phyloP scores from a whole-genome alignment of 2,329 filamentous ascomycete species.

The Apiospora aurea region DNA sequence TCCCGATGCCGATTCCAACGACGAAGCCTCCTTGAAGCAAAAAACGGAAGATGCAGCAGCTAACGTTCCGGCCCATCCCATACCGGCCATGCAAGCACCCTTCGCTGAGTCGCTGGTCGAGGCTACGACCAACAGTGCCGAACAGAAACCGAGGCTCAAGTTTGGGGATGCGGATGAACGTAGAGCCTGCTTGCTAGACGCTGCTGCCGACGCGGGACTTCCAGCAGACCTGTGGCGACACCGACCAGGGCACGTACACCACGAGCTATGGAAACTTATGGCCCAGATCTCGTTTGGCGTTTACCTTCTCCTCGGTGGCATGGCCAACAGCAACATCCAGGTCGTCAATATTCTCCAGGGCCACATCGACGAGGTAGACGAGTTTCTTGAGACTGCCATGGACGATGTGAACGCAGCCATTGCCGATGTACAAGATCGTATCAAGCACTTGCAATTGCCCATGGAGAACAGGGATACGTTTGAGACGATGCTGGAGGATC shows the following conservation, averaged over 20 bases:
- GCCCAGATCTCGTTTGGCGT: slow-evolving; percentile 94
- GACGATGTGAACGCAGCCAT: slow-evolving; percentile 84
- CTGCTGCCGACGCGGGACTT: slow-evolving; percentile 71
- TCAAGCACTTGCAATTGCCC: slow-evolving; percentile 81
- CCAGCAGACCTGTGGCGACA: slow-evolving; percentile 80
- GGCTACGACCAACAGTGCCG: slow-evolving; percentile 59
- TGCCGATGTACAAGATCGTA: slow-evolving; percentile 79
- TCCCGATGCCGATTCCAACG: slow-evolving; percentile 30
- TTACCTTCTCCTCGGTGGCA: slow-evolving; percentile 81
- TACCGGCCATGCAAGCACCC: slow-evolving; percentile 78
- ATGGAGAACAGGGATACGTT: slow-evolving; percentile 85
- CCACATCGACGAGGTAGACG: slow-evolving; percentile 93
- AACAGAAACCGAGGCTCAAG: slow-evolving; percentile 59
- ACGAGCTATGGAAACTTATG: slow-evolving; percentile 88
- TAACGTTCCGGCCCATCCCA: slow-evolving; percentile 66
- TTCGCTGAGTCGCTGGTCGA: slow-evolving; percentile 85
- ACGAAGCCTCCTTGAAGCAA: slow-evolving; percentile 36
- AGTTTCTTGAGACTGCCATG: slow-evolving; percentile 83
- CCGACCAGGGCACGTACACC: slow-evolving; percentile 76
- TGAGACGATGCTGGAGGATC: slow-evolving; percentile 86
- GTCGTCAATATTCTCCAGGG: slow-evolving; percentile 88
- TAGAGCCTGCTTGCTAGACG: slow-evolving; percentile 72
- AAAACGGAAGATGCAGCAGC: slow-evolving; percentile 41
- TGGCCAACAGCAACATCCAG: slow-evolving; percentile 88
- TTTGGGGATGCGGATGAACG: slow-evolving; percentile 66